phyloP scores from a whole-genome alignment of 1,284 basidiomycete species.

The Neolentinus lepideus region DNA sequence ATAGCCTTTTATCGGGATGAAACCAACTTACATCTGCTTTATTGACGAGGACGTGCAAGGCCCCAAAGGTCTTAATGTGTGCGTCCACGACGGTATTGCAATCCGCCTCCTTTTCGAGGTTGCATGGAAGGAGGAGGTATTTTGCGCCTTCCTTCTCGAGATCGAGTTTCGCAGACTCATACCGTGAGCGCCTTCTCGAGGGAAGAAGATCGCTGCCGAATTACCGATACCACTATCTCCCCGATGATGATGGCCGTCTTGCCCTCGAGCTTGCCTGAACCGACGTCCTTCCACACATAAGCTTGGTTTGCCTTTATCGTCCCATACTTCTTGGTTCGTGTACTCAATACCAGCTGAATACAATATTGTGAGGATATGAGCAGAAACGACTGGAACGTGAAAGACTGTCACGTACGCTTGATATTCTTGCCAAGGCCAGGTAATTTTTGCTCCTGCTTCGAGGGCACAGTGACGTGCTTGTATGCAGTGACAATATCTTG shows the following conservation, averaged over 20 bases:
- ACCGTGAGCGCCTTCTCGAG: constrained; percentile 51
- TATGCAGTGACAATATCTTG: constrained; percentile 5
- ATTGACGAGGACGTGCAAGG: constrained; percentile 53
- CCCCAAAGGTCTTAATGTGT: constrained; percentile 43
- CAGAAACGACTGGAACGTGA: constrained; percentile 6
- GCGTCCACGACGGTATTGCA: constrained; percentile 38
- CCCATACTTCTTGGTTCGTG: constrained; percentile 49
- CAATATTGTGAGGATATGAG: not conserved
- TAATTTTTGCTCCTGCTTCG: constrained; percentile 32
- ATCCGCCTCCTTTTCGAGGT: constrained; percentile 32
- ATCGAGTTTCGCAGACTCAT: constrained; percentile 43
- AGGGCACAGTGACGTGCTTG: not conserved
- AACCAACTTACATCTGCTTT: constrained; percentile 42
- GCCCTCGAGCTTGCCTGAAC: constrained; percentile 42
- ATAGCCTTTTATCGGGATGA: constrained; percentile 16
- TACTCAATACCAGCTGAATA: constrained; percentile 39
- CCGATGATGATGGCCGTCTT: constrained; percentile 56
- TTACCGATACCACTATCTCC: constrained; percentile 56
- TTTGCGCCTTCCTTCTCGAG: constrained; percentile 33
- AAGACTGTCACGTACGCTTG: constrained; percentile 12
- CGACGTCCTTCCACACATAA: constrained; percentile 43
- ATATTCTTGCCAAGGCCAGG: constrained; percentile 42
- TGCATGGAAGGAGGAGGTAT: constrained; percentile 37
- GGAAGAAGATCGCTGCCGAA: constrained; percentile 51
- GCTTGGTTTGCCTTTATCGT: constrained; percentile 50